Base-by-base conservation (phyloP, 2,329 filamentous ascomycete genomes). In the Fusarium liriodendri region DNA sequence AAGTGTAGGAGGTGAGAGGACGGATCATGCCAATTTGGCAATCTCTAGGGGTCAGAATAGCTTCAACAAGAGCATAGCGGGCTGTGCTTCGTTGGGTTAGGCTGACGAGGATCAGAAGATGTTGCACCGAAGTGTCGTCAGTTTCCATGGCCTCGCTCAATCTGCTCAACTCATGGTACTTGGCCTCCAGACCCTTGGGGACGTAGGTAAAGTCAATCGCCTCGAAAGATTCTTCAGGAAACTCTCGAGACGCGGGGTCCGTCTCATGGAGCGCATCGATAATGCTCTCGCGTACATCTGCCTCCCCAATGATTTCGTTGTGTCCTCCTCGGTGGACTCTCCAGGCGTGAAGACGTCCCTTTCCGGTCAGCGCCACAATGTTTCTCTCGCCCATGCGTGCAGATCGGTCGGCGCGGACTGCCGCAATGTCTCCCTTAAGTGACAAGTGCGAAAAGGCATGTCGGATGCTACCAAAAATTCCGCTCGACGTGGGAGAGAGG, bases 291-390 rank as follows among this genome's bases (percentile, higher is more conserved):
- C 91, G 90, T 66, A 91, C 86, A 80, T 97, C 93, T 25, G 92
- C 86, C 70, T 96, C 94, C 29, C 89, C 89, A 55, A 93, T 89
- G 57, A 94, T 87, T 50, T 93, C 91, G 79, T 95, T 92, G 75
- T 95, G 94, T 37, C 95, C 95, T 70, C 94, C 94, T 81, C 96
- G 94, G 78, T 96, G 95, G 50, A 98, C 88, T 79, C 93, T 94
- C 97, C 97, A 99, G 9, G 92, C 89, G 77, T 97, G 93, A 29
- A 99, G 84, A 67, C 92, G 89, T 32, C 94, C 96, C 76, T 92
- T 92, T 63, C 91, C 89, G 2, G 95, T 97, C 16, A 92, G 91
- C 40, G 95, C 91, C 55, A 98, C 89, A 37, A 98, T 88, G 76
- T 95, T 94, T 79, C 95, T 92, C 82, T 98, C 95, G 27, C 95